Conservation (phyloP, 1,284 basidiomycete genomes). For the Puccinia triticina region DNA sequence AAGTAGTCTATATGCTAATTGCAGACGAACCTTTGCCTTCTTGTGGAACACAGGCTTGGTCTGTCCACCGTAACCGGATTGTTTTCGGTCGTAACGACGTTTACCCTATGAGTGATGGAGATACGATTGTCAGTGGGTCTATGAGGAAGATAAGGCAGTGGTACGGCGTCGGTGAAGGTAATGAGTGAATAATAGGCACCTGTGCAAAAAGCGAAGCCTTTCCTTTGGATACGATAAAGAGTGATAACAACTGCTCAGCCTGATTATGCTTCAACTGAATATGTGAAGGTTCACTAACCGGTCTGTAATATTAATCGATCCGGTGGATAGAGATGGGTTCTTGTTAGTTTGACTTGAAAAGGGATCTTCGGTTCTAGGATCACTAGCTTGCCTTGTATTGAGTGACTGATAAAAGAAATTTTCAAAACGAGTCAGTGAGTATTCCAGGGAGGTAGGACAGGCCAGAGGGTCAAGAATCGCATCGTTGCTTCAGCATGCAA, state of each 20-base stretch:
- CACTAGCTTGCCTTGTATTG: slow-evolving; percentile 60
- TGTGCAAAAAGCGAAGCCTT: slow-evolving; percentile 59
- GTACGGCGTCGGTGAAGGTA: neutral
- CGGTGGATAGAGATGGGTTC: neutral
- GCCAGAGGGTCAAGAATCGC: neutral
- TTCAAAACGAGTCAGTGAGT: neutral
- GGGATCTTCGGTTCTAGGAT: neutral
- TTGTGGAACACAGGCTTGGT: slow-evolving; percentile 99
- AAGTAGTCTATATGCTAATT: neutral
- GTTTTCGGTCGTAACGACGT: slow-evolving; percentile 97
- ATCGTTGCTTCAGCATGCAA: neutral
- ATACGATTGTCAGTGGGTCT: neutral
- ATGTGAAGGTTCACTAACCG: neutral
- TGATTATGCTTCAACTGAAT: neutral
- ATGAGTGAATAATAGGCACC: neutral
- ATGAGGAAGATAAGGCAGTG: neutral
- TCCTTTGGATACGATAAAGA: slow-evolving; percentile 53
- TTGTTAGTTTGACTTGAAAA: slow-evolving; percentile 1
- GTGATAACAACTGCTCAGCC: neutral
- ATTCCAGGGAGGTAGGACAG: no score
- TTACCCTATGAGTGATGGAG: slow-evolving; percentile 80
- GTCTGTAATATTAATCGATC: neutral
- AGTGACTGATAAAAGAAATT: slow-evolving; percentile 55
- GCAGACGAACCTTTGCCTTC: slow-evolving; percentile 68
- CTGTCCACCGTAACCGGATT: slow-evolving; percentile 99